phyloP scores from a whole-genome alignment of 1,284 basidiomycete genomes.

The Cutaneotrichosporon cavernicola region DNA sequence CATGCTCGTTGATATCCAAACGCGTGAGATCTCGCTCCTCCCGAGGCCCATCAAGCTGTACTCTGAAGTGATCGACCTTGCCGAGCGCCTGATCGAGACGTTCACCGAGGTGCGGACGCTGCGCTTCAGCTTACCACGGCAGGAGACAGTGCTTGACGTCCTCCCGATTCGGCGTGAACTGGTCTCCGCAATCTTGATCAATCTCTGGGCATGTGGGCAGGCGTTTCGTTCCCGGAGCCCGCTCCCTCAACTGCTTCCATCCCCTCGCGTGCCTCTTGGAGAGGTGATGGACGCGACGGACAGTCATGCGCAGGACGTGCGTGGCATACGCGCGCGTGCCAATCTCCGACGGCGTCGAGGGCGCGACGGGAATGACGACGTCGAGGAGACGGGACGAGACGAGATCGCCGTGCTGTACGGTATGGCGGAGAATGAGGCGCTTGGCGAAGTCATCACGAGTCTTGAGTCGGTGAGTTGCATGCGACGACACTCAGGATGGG shows the following conservation, averaged over 20 bases:
- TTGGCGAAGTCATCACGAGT: constrained; percentile 46
- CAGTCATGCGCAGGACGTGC: constrained; percentile 37
- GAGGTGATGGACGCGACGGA: constrained; percentile 48
- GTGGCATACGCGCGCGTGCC: constrained; percentile 17
- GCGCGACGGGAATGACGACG: neutral
- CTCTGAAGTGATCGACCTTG: constrained; percentile 49
- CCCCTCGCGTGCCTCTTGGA: constrained; percentile 49
- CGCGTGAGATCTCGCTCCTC: constrained; percentile 54
- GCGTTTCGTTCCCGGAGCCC: constrained; percentile 53
- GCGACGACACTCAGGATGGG: too few species aligned
- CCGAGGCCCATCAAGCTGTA: constrained; percentile 54
- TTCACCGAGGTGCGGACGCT: constrained; percentile 52
- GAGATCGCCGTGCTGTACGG: constrained; percentile 51
- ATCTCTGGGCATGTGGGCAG: constrained; percentile 54
- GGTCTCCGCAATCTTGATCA: constrained; percentile 54
- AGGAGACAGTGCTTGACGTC: constrained; percentile 55
- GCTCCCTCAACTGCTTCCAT: constrained; percentile 56
- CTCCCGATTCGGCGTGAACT: constrained; percentile 55
- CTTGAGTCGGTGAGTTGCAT: constrained; percentile 46
- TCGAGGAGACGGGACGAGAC: constrained; percentile 19
- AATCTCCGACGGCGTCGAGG: constrained; percentile 14
- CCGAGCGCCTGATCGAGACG: constrained; percentile 50
- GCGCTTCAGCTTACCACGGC: constrained; percentile 49
- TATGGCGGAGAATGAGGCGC: constrained; percentile 52
- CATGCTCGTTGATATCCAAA: constrained; percentile 45